Evolutionary conservation across 371 early-diverging fungal genomes (phyloP), one percentile per base, ranked within the genome.

Genomic region (Mucor circinelloides): DNA sequence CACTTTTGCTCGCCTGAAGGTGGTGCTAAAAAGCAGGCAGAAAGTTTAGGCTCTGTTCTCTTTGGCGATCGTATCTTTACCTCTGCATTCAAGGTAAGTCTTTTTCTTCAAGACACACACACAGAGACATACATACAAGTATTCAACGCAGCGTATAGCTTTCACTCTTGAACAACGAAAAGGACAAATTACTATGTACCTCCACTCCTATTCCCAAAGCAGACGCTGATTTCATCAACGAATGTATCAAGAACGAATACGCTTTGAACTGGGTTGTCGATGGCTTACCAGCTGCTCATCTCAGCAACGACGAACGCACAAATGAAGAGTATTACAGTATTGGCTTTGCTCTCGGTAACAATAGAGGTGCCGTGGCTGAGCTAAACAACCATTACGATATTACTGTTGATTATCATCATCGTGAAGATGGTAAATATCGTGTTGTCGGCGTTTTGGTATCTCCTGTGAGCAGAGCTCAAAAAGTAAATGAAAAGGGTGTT

Each of bases 21-120:
- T 12, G 90, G 87, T 5, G 85, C 90, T 28, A 78, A 88, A 70
- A 77, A 87, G 8, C 90, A 91, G 68, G 71, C 90, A 9, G 99
- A 96, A 84, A 89, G 89, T 4, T 85, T 98, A 60, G 99, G 99
- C 23, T 88, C 90, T 63, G 93, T 97, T 46, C 80, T 98, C 40
- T 96, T 96, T 87, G 99, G 99, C n/a, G 98, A 98, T 71, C 90
- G 99, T 44, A 93, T 98, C 68, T 94, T 88, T 67, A 89, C 84
- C 46, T 95, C 97, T 4, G 85, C 87, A 8, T 95, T 94, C 71
- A 77, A 94, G 83, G 92, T 93, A 88, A 54, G 38, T 15, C 3
- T 6, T 30, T 17, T 50, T 7, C 9, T 9, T 31, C 9, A 12
- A 17, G 6, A 27, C 34, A 6, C 34, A 17, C 28, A 12, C 13